phyloP scores from a whole-genome alignment of 2,329 filamentous ascomycete species.

The Fusarium luffae region DNA sequence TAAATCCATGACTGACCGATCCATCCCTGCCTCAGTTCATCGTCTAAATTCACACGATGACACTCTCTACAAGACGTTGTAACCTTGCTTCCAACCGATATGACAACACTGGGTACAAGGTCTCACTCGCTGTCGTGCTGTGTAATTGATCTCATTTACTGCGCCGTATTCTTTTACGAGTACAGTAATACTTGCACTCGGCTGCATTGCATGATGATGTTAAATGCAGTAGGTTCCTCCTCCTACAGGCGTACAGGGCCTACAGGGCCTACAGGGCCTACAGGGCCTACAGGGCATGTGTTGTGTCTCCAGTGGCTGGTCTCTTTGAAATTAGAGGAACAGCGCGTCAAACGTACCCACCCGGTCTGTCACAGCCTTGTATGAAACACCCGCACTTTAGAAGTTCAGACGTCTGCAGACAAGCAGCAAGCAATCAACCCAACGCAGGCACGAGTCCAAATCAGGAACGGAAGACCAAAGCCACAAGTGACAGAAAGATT shows the following conservation, averaged over 20 bases:
- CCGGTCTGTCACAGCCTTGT: slow-evolving; percentile 18
- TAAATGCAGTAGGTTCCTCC: background rate
- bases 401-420: slow-evolving; percentile 18
- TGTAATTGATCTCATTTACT: slow-evolving; percentile 21
- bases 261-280: background rate
- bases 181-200: background rate
- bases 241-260: background rate
- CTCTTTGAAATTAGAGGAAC: slow-evolving; percentile 40
- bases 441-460: slow-evolving; percentile 17
- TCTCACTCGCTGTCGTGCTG: background rate
- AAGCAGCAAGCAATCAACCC: background rate
- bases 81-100: background rate
- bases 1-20: background rate
- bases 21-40: slow-evolving; percentile 15
- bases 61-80: slow-evolving; percentile 10
- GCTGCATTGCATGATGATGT: background rate
- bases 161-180: slow-evolving; percentile 19
- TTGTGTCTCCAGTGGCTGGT: slow-evolving; percentile 14
- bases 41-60: slow-evolving; percentile 6
- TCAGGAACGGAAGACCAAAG: slow-evolving; percentile 7
- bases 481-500: slow-evolving; percentile 1
- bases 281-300: slow-evolving; percentile 2
- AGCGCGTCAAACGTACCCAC: slow-evolving; percentile 31
- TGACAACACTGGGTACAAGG: slow-evolving; percentile 1
- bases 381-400: slow-evolving; percentile 25